phyloP scores from a whole-genome alignment of 108 stramenopile genomes.

The Pseudonitzschia pungens region DNA sequence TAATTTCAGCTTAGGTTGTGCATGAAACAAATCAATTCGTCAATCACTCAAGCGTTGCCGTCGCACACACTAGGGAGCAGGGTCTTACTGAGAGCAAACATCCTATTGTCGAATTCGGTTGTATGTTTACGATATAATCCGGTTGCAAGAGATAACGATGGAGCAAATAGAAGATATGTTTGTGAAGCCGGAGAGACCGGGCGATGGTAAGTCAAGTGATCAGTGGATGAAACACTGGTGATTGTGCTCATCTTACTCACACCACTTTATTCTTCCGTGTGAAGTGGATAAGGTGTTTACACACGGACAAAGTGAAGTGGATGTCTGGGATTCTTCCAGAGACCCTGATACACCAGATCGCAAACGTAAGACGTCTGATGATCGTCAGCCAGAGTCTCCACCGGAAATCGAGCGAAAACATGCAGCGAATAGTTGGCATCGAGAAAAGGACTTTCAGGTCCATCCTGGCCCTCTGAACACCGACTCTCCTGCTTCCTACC shows the following conservation, averaged over 20 bases:
- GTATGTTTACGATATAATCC: background rate
- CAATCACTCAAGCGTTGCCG: background rate
- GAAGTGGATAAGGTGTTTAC: conserved; percentile 9
- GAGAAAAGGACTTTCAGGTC: conserved; percentile 31
- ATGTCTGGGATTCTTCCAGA: conserved; percentile 43
- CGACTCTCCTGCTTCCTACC: conserved; percentile 57
- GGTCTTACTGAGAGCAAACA: background rate
- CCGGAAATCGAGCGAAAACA: conserved; percentile 38
- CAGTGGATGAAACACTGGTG: background rate
- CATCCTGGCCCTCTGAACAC: conserved; percentile 44
- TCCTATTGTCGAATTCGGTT: background rate
- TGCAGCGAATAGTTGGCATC: conserved; percentile 37
- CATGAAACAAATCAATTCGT: background rate
- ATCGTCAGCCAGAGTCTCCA: conserved; percentile 52
- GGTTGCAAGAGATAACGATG: conserved; percentile 22
- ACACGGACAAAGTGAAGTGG: conserved; percentile 31
- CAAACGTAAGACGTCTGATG: conserved; percentile 44
- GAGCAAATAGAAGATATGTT: conserved; percentile 31
- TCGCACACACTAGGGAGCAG: background rate
- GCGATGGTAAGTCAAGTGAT: conserved; percentile 31
- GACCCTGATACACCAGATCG: conserved; percentile 35
- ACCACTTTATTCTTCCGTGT: no score
- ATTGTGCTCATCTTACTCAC: background rate
- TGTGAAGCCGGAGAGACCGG: conserved; percentile 18
- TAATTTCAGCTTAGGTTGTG: conserved; percentile 7